Conservation (phyloP, 768 basidiomycete species). For the Psilocybe cyanescens region DNA sequence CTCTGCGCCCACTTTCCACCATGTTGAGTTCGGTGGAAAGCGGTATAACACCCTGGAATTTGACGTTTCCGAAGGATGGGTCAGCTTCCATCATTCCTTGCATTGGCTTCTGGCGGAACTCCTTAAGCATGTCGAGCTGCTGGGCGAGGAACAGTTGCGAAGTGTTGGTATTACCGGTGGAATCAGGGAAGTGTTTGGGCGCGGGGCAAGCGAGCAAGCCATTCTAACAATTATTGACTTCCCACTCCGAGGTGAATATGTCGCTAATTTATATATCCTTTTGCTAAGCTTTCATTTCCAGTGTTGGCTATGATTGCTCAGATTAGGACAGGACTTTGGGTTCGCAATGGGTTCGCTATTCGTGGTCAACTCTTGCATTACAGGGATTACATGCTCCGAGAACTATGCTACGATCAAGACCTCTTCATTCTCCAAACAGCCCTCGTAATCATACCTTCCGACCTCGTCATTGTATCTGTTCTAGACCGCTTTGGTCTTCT, state of each 20-base stretch:
- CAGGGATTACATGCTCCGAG: conserved; percentile 93
- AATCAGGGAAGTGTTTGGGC: conserved; percentile 63
- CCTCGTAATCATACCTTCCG: conserved; percentile 77
- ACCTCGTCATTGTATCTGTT: conserved; percentile 80
- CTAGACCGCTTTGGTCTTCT: conserved; percentile 88
- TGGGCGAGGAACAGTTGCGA: conserved; percentile 57
- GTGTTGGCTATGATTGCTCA: conserved; percentile 93
- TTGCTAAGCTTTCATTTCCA: conserved; percentile 30
- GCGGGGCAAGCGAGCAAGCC: conserved; percentile 65
- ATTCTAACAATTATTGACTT: conserved; percentile 84
- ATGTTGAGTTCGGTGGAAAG: conserved; percentile 64
- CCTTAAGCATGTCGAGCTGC: conserved; percentile 78
- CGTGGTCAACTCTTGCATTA: conserved; percentile 95
- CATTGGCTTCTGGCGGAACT: conserved; percentile 92
- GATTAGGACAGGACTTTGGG: conserved; percentile 95
- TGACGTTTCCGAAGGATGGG: conserved; percentile 79
- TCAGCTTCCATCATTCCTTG: conserved; percentile 92
- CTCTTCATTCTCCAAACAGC: conserved; percentile 88
- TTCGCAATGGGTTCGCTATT: conserved; percentile 95
- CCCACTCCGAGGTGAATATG: conserved; percentile 77
- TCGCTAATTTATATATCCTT: not conserved
- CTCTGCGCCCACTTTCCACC: conserved; percentile 62
- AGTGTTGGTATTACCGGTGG: conserved; percentile 57
- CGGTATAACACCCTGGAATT: conserved; percentile 72
- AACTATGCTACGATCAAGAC: conserved; percentile 95